Evolutionary conservation across 805 yeast species (phyloP), one percentile per base, ranked within the genome.

Genomic region (Starmerella apicola): DNA sequence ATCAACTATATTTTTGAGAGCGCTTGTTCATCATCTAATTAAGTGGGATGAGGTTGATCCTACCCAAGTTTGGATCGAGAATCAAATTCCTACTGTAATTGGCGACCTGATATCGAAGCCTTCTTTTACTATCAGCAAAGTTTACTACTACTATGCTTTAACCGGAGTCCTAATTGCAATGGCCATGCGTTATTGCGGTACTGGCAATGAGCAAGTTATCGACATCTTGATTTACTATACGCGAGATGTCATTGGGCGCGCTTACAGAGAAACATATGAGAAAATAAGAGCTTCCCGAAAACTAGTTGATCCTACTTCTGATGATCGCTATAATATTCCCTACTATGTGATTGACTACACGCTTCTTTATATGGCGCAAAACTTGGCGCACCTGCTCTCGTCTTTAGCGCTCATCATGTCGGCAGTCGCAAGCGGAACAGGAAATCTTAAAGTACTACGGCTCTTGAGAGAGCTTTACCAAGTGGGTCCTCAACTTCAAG

Each of bases 401-500:
- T 62, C 78, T 1, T 49, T 84, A 12, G 68, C 78, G 1, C 57
- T 88, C 4, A 70, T 91, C 7, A 57, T 72, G 5, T 71, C 95
- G 0, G 65, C 83, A 21, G 68, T 85, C 0, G 81, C 84, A 81
- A 86, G 94, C 1, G 95, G 95, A 1, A 74, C 85, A 13, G 97
- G 98, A 1, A 95, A 91, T 55, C 59, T 86, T 39, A 81, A 75
- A 32, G 72, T 77, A 0, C 71, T 91, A 48, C 68, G 86, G 50
- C 67, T 95, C 38, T 63, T 83, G 32, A 67, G 94, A 43, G 68
- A 70, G 20, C 60, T 83, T 24, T 85, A 48, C 43, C 52, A 47
- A 22, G 21, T 42, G 24, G 22, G 26, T 15, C 44, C 46, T 16
- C 46, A 46, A 22, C 33, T 39, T 7, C 33, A 21, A 25, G 42